phyloP scores from a whole-genome alignment of 2,329 filamentous ascomycete species.

The Colletotrichum sp. region DNA sequence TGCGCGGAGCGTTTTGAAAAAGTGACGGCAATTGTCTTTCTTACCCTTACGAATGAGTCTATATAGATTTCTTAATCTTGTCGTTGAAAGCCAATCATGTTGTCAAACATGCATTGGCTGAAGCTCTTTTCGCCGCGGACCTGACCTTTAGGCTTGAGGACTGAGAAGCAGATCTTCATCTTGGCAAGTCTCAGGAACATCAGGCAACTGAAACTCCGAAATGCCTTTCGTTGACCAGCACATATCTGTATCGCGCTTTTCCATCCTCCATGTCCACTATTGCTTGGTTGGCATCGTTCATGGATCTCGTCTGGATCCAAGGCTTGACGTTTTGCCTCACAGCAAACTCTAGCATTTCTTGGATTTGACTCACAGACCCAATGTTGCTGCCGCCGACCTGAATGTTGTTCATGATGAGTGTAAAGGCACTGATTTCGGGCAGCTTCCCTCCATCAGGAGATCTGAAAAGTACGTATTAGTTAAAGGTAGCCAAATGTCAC shows the following conservation, averaged over 20 bases:
- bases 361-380: constrained; percentile 50
- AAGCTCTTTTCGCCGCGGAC: not conserved
- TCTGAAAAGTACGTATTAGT: not conserved
- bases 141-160: not conserved
- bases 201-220: not conserved
- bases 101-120: not conserved
- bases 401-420: constrained; percentile 60
- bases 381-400: constrained; percentile 49
- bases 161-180: not conserved
- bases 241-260: constrained; percentile 49
- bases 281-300: constrained; percentile 57
- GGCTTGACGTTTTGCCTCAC: constrained; percentile 57
- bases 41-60: not conserved
- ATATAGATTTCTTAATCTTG: not conserved
- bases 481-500: not conserved
- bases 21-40: not conserved
- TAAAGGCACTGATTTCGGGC: constrained; percentile 54
- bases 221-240: constrained; percentile 27
- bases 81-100: not conserved
- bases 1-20: not conserved
- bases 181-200: not conserved
- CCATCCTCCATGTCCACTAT: constrained; percentile 58
- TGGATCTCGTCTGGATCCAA: constrained; percentile 54
- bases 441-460: constrained; percentile 61
- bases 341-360: constrained; percentile 61